These are phyloP conservation scores for Phaeotremella fagi DNA, from an alignment of 768 basidiomycete genomes.

Conservation along the genomic window DNA sequence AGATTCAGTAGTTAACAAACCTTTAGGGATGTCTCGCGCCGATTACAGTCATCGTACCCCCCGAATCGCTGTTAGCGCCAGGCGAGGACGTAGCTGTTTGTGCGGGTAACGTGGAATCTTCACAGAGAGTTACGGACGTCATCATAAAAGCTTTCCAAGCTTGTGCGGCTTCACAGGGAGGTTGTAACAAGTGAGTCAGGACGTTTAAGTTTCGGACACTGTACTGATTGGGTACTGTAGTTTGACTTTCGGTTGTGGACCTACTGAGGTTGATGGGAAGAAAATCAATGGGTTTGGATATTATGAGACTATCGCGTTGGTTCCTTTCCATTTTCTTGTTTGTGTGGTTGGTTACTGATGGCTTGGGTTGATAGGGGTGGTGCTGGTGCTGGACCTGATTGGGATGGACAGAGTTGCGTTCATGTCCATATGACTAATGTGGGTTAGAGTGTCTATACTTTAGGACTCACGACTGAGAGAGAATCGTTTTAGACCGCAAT, in stretches of 20 bases:
- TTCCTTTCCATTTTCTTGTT: neutral
- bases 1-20: neutral
- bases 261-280: conserved; percentile 71
- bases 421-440: conserved; percentile 32
- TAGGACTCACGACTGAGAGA: neutral
- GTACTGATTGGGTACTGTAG: conserved; percentile 51
- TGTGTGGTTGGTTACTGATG: neutral
- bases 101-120: conserved; percentile 85
- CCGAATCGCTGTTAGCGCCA: conserved; percentile 71
- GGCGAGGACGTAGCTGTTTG: conserved; percentile 85
- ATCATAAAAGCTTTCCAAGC: conserved; percentile 89
- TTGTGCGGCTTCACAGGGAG: conserved; percentile 86
- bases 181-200: conserved; percentile 67
- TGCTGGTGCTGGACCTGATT: conserved; percentile 33
- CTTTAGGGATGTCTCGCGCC: conserved; percentile 22
- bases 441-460: conserved; percentile 1
- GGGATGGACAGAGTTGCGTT: conserved; percentile 34
- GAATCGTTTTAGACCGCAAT: conserved; percentile 25
- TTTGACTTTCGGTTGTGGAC: conserved; percentile 80
- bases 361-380: conserved; percentile 10
- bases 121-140: conserved; percentile 90
- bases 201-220: neutral
- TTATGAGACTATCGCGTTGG: conserved; percentile 57
- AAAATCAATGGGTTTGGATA: conserved; percentile 80
- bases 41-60: conserved; percentile 66